Evolutionary conservation across 441 rosid genomes (phyloP).

Genomic region (Populus trichocarpa): DNA sequence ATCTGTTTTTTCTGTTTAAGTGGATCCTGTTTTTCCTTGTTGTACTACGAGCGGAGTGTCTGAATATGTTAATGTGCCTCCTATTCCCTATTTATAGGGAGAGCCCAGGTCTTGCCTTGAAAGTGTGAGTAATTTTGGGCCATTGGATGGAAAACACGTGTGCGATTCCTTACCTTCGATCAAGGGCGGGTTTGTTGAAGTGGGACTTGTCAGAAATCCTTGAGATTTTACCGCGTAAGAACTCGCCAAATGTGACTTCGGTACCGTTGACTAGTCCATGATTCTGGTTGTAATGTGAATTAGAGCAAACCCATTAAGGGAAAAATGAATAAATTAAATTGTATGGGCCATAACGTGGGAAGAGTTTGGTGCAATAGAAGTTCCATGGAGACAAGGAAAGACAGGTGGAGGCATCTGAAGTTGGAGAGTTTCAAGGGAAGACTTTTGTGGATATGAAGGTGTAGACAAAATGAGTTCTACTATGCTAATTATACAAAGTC

Average conservation of each 20-base stretch:
- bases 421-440: background rate
- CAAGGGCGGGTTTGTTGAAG: constrained; percentile 14
- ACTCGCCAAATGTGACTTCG: constrained; percentile 20
- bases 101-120: background rate
- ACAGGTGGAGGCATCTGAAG: constrained; percentile 2
- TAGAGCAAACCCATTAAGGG: background rate
- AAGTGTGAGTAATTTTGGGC: background rate
- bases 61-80: background rate
- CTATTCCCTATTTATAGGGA: constrained; percentile 19
- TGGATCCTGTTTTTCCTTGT: background rate
- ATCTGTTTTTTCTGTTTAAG: background rate
- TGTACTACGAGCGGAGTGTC: background rate
- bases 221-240: constrained; percentile 19
- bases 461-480: too few relatives aligned
- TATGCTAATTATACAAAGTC: too few relatives aligned
- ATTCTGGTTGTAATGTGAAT: background rate
- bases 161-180: background rate
- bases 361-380: background rate
- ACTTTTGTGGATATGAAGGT: background rate
- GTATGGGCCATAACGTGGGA: constrained; percentile 9
- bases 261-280: constrained; percentile 6
- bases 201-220: constrained; percentile 8
- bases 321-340: too few relatives aligned
- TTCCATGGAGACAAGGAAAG: background rate
- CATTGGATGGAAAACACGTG: constrained; percentile 21